Base-by-base conservation (phyloP, 2,329 filamentous ascomycete genomes). In the Ophiostoma novo-ulmi region DNA sequence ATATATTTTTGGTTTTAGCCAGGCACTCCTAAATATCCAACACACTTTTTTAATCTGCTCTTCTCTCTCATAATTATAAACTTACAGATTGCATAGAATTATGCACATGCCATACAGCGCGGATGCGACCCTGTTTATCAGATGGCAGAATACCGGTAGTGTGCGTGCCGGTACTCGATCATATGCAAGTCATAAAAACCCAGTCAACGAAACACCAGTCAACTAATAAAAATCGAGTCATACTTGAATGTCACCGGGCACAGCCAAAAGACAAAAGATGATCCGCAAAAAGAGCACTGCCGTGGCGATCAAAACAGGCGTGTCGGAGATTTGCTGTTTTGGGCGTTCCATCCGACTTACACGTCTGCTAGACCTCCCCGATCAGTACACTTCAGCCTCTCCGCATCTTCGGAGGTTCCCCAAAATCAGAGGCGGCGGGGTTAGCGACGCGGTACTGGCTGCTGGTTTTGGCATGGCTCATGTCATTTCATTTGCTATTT, bases 391-490 rank as follows among this genome's bases (percentile, higher is more conserved):
- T 58, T 10, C 52, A 58, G 52, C n/a, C 52, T 58, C 52, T 58
- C 52, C 52, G 52, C 52, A 58, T 58, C 52, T 58, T 58, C 52
- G 52, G 52, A 58, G 22, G 52, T 58, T 58, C 52, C 52, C 52
- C 52, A 58, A 58, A 13, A 58, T 58, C n/a, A 58, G 26, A 58
- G 52, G 22, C 52, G 52, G 52, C 31, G 52, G 39, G 52, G 22
- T 26, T 58, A 58, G 52, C n/a, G 22, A 44, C 48, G 14, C 55
- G 38, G 48, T 31, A 61, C 22, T 58, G 52, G 11, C n/a, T 22
- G 52, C 13, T 48, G 44, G 5, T 48, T 44, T 44, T 31, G 31
- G 31, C 31, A 31, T 31, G 31, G 31, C 31, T 31, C 31, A 31
- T 31, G 31, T 44, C 41, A 44, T 44, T 31, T 14, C 52, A 13